These are phyloP conservation scores for Rhizoctonia solani DNA, from an alignment of 1,284 basidiomycete genomes.

Conservation along the genomic window DNA sequence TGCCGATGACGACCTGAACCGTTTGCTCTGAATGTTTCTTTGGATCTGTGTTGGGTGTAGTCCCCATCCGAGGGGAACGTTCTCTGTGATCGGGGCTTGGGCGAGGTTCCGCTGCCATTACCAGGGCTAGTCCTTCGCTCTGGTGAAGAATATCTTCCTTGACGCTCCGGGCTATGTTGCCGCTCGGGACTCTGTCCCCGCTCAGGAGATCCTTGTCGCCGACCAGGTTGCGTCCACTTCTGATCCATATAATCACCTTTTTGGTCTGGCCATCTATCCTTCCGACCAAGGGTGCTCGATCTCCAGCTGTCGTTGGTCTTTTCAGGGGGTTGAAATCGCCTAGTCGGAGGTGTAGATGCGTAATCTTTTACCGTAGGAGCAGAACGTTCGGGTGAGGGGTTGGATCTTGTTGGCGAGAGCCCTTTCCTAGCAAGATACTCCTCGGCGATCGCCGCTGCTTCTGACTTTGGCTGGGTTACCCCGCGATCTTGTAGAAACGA, in stretches of 20 bases:
- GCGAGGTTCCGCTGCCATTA: background rate
- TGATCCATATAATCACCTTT: constrained; percentile 26
- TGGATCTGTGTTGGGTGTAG: constrained; percentile 21
- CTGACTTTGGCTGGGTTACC: background rate
- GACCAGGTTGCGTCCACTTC: constrained; percentile 7
- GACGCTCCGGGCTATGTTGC: background rate
- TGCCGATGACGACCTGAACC: constrained; percentile 20
- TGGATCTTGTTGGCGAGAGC: background rate
- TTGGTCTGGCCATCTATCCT: constrained; percentile 25
- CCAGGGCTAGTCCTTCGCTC: constrained; percentile 10
- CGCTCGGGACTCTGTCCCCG: background rate
- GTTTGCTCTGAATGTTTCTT: constrained; percentile 11
- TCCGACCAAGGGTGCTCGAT: constrained; percentile 9
- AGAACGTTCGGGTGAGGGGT: constrained; percentile 16
- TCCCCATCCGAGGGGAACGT: constrained; percentile 28
- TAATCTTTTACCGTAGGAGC: background rate
- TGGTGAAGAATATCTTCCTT: constrained; percentile 1
- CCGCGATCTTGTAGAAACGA: constrained; percentile 10
- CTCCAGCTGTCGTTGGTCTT: constrained; percentile 5
- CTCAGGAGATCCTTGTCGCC: constrained; percentile 23
- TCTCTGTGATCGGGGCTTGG: constrained; percentile 28
- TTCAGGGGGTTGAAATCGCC: constrained; percentile 25
- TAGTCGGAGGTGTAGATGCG: constrained; percentile 15
- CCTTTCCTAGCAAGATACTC: constrained; percentile 23
- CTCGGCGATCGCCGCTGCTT: constrained; percentile 28